Evolutionary conservation across 345 rosid genomes (phyloP), one percentile per base, ranked within the genome.

Genomic region (Kernera saxatilis): DNA sequence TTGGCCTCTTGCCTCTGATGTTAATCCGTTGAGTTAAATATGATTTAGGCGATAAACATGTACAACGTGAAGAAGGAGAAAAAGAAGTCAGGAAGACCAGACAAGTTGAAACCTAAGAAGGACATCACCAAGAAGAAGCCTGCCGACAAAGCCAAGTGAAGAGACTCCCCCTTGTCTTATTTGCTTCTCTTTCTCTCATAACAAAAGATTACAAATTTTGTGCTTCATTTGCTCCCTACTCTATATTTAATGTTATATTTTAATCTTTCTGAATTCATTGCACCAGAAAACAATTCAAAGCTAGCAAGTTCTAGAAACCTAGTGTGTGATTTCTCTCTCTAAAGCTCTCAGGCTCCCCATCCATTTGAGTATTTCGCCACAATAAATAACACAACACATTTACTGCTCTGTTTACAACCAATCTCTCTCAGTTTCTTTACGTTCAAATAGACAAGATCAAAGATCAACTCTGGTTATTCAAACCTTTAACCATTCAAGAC

Each of bases 401-500:
- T 12, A 8, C 1, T 46, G 3, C 35, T 46, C 39, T 21, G 69
- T 67, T 43, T 75, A 32, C 64, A 67, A 23, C 8, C 19, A 33
- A 15, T 10, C 23, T 33, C 40, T 32, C 44, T 33, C 23, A 3
- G 57, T 10, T 19, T 35, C 40, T 41, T 25, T 2, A 52, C 74
- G 32, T 11, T 67, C 23, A 29, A 59, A 27, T 9, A 74, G 29
- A 29, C 23, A 57, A 9, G 68, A 32, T 40, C 11, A 64, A 64
- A 65, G 25, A 25, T 14, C 22, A 27, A 58, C 61, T 17, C 39
- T 53, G 21, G 0, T 8, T 61, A 25, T 8, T 62, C 75, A 93
- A 76, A 84, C 9, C 78, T 82, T 88, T 77, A 91, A 66, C 98
- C 99, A 94, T 68, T 91, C 96, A 64, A 94, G 78, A 77, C 96